Evolutionary conservation across 1,284 basidiomycete species (phyloP).

Genomic region (Ceratobasidium sp.): DNA sequence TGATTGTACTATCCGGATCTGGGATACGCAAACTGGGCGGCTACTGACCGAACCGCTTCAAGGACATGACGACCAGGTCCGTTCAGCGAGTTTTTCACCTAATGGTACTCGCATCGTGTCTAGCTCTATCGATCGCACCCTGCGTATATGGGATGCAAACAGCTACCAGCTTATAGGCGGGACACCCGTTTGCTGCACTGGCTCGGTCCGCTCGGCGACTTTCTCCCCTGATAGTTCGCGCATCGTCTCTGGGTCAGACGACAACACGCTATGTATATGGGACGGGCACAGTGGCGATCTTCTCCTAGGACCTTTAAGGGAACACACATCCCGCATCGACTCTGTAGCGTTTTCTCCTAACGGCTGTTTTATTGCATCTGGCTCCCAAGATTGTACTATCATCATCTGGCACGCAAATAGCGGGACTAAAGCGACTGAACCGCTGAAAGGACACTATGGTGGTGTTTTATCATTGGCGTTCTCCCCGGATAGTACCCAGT

Average conservation of each 20-base stretch:
- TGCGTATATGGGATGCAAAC: conserved; percentile 5
- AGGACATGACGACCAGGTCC: background rate
- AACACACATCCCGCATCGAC: background rate
- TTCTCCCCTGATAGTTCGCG: background rate
- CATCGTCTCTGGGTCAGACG: conserved; percentile 2
- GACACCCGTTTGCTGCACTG: background rate
- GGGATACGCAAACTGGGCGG: background rate
- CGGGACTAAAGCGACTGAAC: background rate
- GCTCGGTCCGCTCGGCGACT: background rate
- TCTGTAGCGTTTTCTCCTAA: conserved; percentile 18
- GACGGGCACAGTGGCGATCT: background rate
- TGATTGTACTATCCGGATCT: conserved; percentile 13
- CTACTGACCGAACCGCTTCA: background rate
- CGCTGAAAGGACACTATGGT: background rate
- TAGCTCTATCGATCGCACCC: background rate
- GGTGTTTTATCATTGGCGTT: background rate
- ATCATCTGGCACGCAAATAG: background rate
- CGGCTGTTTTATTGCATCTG: background rate
- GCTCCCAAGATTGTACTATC: background rate
- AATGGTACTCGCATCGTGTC: background rate
- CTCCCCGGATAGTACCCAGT: conserved; percentile 1
- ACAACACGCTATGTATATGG: background rate
- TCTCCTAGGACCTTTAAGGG: background rate
- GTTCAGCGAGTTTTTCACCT: background rate
- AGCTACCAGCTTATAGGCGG: background rate